Evolutionary conservation across 2,329 filamentous ascomycete species (phyloP), one percentile per base, ranked within the genome.

Genomic region (Aspergillus brunneoviolaceus): DNA sequence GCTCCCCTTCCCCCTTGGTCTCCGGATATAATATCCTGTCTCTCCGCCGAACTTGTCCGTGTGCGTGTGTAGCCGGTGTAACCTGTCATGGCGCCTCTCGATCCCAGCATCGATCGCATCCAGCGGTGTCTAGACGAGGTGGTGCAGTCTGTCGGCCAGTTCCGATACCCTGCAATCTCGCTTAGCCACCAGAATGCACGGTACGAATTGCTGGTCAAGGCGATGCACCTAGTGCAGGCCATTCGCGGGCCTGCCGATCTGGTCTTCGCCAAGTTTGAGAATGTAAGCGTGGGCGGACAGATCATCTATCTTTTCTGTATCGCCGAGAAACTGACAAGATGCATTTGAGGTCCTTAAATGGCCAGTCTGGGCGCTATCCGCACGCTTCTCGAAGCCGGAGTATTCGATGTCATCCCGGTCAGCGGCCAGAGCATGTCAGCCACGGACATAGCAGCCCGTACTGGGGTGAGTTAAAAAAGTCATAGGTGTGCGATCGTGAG

Each of bases 171-270:
- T 4, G 29, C 49, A 7, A 31, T 39, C 2, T 29, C 49, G 2
- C 27, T 31, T 14, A 27, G 16, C 33, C 48, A 35, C 16, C 31
- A 54, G 39, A 19, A 55, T 53, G 59, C 59, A 14, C 50, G 51
- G 33, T 57, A 59, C 9, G 33, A 57, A 25, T 45, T 61, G 2
- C 39, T 59, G 55, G 16, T 29, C 4, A 60, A 63, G 35, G 60
- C 62, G 33, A 55, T 54, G 23, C 55, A 50, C 4, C 58, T 64
- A 42, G 21, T 61, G 9, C 62, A 65, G 35, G 63, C 64, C 6
- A 62, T 68, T 33, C 64, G 63, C 14, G 67, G 67, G 6, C 67
- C 67, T n/a, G 61, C 58, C 11, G 63, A 68, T 29, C 58, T 62
- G 50, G 57, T 68, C 5, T 69, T 67, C 59, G 58, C 59, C n/a